Conservation (phyloP, 495 filamentous ascomycete species). For the Tuber magnatum region DNA sequence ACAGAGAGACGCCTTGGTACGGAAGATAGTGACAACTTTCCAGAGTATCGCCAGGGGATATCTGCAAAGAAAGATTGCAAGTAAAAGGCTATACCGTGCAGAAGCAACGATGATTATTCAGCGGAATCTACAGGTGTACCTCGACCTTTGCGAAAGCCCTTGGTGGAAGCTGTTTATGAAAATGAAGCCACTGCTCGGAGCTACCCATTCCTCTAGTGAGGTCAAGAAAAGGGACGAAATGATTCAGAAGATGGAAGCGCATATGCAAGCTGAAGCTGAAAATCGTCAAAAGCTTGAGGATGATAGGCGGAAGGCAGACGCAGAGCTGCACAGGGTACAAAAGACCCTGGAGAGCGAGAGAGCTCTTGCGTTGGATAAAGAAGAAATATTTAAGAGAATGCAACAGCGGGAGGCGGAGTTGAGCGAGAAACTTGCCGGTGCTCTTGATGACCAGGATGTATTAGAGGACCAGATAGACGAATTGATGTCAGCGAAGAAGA, state of each 20-base stretch:
- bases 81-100: slow-evolving; percentile 86
- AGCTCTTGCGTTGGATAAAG: slow-evolving; percentile 89
- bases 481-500: slow-evolving; percentile 81
- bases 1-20: slow-evolving; percentile 81
- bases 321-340: slow-evolving; percentile 80
- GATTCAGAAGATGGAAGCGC: slow-evolving; percentile 74
- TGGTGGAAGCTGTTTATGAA: slow-evolving; percentile 96
- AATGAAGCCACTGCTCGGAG: slow-evolving; percentile 87
- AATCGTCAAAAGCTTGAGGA: slow-evolving; percentile 81
- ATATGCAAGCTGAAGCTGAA: slow-evolving; percentile 67
- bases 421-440: slow-evolving; percentile 80
- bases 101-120: slow-evolving; percentile 95
- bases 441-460: slow-evolving; percentile 89
- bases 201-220: slow-evolving; percentile 75
- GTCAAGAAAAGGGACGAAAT: slow-evolving; percentile 91
- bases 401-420: slow-evolving; percentile 82
- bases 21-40: slow-evolving; percentile 87
- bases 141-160: slow-evolving; percentile 78
- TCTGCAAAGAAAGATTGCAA: slow-evolving; percentile 73
- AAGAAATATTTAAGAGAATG: slow-evolving; percentile 95
- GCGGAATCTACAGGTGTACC: slow-evolving; percentile 80
- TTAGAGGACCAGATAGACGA: slow-evolving; percentile 90
- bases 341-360: slow-evolving; percentile 92
- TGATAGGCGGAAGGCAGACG: slow-evolving; percentile 76
- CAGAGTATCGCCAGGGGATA: slow-evolving; percentile 88